Evolutionary conservation across 305 asterid genomes (phyloP), one percentile per base, ranked within the genome.

Genomic region (Coffea humblotiana): DNA sequence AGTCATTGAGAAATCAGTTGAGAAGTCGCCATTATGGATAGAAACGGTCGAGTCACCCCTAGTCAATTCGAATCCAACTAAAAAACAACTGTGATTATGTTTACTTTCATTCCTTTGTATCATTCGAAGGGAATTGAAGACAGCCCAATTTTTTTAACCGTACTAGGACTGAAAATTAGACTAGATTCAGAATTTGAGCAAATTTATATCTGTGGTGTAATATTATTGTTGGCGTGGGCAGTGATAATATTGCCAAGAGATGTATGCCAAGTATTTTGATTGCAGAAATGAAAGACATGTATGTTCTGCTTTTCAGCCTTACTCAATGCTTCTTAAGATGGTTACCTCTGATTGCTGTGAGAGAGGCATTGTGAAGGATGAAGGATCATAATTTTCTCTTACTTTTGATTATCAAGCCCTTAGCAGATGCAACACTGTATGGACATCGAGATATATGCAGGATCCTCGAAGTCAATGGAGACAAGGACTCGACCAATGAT

Each of bases 371-470:
- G 35, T 48, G 64, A 61, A 63, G 40, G 40, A 69, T 32, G 23
- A 19, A 37, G 7, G 47, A 48, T 43, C 71, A 13, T 64, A 51
- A 58, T 74, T 76, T 49, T 73, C 66, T 69, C 56, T 80, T 73
- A 64, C 21, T 49, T 65, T 52, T 73, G 74, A 23, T 25, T 27
- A 32, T 79, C 16, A 83, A 90, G 94, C 94, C 94, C 56, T 86
- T 89, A 71, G 83, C 92, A 77, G 92, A 90, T 58, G 94, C 94
- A 29, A 89, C 81, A 85, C 75, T 85, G 72, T 88, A 90, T 51
- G 85, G 85, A 80, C 94, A 90, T 85, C 86, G 88, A 65, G 94
- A 90, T 79, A 90, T 90, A 77, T 89, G 94, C 90, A 85, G 90
- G 90, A 88, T 90, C 74, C 91, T 90, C 67, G 94, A 89, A 81